Percentiles rank a stretch among this genome's conserved stretches.
Conservation (phyloP, 1,139 yeast species). For the Nakaseomyces sp. region DNA sequence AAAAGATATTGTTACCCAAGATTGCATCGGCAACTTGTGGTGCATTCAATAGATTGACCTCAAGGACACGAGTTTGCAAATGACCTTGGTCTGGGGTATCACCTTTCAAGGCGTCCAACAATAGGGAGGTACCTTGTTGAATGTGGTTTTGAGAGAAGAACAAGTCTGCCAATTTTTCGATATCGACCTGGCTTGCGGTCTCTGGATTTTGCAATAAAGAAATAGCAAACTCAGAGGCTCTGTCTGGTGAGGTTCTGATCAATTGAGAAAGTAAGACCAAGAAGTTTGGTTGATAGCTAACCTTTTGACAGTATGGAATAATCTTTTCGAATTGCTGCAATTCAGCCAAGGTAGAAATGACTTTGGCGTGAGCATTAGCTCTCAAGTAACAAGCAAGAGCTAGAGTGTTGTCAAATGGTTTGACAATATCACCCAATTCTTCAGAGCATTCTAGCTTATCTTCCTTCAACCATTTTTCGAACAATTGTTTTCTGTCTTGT, state of each 20-base stretch:
- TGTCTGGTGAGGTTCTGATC: constrained; percentile 90
- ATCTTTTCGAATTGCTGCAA: constrained; percentile 95
- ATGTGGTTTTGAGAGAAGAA: constrained; percentile 90
- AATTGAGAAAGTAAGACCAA: constrained; percentile 84
- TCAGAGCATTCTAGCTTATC: constrained; percentile 90
- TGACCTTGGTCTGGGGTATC: constrained; percentile 95
- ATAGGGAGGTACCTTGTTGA: constrained; percentile 98
- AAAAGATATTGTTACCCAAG: constrained; percentile 89
- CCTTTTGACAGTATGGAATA: constrained; percentile 86
- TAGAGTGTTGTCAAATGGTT: constrained; percentile 74
- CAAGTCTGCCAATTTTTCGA: constrained; percentile 85
- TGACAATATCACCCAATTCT: constrained; percentile 93
- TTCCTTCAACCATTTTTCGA: constrained; percentile 95
- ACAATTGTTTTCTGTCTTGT: constrained; percentile 87
- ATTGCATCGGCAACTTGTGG: constrained; percentile 99
- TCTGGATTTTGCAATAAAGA: constrained; percentile 61
- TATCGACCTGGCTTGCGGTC: constrained; percentile 55
- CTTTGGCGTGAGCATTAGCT: constrained; percentile 79
- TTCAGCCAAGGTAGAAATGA: constrained; percentile 87
- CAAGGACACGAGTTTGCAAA: constrained; percentile 88
- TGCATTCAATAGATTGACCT: constrained; percentile 86
- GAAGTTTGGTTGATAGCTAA: constrained; percentile 82
- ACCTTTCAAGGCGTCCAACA: constrained; percentile 88
- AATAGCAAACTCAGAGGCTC: constrained; percentile 94
- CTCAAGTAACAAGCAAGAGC: constrained; percentile 89